phyloP scores from a whole-genome alignment of 352 stramenopile species.

The Pythium myriotylum region DNA sequence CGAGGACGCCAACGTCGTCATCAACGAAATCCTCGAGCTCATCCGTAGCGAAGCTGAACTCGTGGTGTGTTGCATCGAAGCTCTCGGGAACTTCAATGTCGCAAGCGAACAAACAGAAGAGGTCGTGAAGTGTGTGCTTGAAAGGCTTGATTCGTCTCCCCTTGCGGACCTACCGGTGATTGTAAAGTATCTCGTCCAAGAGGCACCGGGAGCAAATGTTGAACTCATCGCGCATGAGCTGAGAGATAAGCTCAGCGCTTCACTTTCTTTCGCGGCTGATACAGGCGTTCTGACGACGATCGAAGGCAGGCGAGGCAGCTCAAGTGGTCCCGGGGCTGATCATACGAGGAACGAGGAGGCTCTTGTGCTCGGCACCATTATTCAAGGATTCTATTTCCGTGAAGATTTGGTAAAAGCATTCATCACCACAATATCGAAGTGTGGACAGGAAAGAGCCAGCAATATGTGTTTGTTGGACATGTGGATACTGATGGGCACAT shows the following conservation, averaged over 20 bases:
- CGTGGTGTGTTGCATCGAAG: conserved; percentile 61
- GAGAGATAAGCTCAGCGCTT: conserved; percentile 53
- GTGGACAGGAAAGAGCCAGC: neutral
- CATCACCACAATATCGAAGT: conserved; percentile 23
- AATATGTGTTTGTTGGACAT: conserved; percentile 45
- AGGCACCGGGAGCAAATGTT: conserved; percentile 37
- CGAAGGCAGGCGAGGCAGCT: conserved; percentile 7
- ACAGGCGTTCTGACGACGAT: neutral
- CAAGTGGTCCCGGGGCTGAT: neutral
- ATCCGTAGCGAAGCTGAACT: conserved; percentile 50
- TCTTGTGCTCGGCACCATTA: conserved; percentile 47
- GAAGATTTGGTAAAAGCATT: conserved; percentile 54
- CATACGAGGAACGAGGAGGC: conserved; percentile 43
- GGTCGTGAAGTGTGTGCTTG: conserved; percentile 46
- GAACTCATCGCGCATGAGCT: conserved; percentile 45
- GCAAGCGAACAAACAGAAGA: conserved; percentile 39
- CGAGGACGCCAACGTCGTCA: conserved; percentile 42
- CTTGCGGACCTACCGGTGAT: conserved; percentile 53
- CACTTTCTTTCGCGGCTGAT: conserved; percentile 31
- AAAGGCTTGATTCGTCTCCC: conserved; percentile 52
- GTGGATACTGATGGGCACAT: conserved; percentile 45
- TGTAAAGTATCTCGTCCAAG: conserved; percentile 67
- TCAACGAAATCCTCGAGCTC: conserved; percentile 55
- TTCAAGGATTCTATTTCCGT: conserved; percentile 59
- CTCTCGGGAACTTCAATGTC: conserved; percentile 66